These are phyloP conservation scores for Myriosclerotinia duriaeana DNA, from an alignment of 2,329 filamentous ascomycete species.

Conservation along the genomic window DNA sequence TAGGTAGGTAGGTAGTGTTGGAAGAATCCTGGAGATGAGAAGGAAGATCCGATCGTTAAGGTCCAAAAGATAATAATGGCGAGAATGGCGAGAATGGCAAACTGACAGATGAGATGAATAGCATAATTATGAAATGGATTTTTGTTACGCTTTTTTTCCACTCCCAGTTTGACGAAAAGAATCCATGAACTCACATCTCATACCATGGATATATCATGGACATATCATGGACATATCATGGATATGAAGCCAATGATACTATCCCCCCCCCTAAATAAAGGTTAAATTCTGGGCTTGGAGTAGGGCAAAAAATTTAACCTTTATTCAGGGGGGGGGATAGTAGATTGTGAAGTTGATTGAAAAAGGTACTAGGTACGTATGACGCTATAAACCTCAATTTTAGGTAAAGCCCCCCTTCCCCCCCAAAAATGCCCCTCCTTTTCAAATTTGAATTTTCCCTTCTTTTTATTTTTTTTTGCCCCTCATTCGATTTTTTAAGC, in stretches of 20 bases:
- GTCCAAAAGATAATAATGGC: too few species aligned
- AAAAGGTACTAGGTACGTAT: neutral
- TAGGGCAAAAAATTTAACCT: too few species aligned
- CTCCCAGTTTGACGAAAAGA: neutral
- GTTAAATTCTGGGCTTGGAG: too few species aligned
- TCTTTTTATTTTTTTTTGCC: neutral
- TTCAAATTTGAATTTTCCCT: neutral
- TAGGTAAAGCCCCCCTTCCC: neutral
- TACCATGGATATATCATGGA: neutral
- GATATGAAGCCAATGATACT: constrained; percentile 1
- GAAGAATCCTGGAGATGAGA: neutral
- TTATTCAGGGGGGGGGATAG: too few species aligned
- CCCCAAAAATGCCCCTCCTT: constrained; percentile 7
- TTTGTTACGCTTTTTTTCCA: neutral
- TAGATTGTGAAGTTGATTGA: neutral
- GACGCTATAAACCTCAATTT: neutral
- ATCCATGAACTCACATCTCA: neutral
- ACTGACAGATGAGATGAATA: neutral
- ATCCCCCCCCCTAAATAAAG: too few species aligned
- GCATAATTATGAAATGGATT: too few species aligned
- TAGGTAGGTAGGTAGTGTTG: neutral
- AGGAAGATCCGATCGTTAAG: too few species aligned
- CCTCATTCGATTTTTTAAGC: neutral
- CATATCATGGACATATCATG: neutral
- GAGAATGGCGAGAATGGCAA: too few species aligned